A percentile compares a stretch with the other conserved stretches of the same genome.
Evolutionary conservation across 805 yeast species (phyloP).

Genomic region (Lipomyces orientalis): DNA sequence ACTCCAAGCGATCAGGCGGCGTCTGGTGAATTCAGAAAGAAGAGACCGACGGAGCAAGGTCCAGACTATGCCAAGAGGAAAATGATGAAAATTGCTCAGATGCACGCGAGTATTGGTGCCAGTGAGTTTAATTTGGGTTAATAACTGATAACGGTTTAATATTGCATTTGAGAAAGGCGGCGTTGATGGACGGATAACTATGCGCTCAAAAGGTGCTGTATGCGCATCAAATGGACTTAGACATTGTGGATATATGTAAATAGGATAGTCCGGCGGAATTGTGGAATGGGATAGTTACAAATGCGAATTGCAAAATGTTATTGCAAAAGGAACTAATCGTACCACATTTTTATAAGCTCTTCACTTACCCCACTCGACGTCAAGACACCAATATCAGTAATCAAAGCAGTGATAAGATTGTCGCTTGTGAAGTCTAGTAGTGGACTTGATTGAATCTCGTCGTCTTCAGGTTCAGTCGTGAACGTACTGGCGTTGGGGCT

Average conservation of each 20-base stretch:
- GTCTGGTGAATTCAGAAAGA: constrained; percentile 38
- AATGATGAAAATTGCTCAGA: constrained; percentile 75
- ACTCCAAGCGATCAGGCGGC: constrained; percentile 42
- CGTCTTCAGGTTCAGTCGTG: constrained; percentile 36
- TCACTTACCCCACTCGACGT: constrained; percentile 99
- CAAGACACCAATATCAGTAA: constrained; percentile 94
- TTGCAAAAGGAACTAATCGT: constrained; percentile 18
- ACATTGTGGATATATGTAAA: too few species aligned
- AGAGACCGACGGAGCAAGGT: constrained; percentile 48
- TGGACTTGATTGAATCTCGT: constrained; percentile 54
- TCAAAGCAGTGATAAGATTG: constrained; percentile 90
- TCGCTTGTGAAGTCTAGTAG: constrained; percentile 93
- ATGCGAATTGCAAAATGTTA: too few species aligned
- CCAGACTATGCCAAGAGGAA: constrained; percentile 73
- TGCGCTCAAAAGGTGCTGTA: not conserved
- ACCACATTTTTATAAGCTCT: constrained; percentile 88
- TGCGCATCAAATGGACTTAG: not conserved
- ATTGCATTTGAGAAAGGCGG: not conserved
- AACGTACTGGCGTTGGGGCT: constrained; percentile 21
- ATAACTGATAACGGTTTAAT: not conserved
- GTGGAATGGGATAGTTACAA: too few species aligned
- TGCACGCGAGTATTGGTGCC: constrained; percentile 65
- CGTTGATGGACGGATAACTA: not conserved
- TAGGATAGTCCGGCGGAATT: not conserved
- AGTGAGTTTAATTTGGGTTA: constrained; percentile 72